Evolutionary conservation across 169 alveolate genomes (phyloP).

Genomic region (Plasmodium blacklocki): DNA sequence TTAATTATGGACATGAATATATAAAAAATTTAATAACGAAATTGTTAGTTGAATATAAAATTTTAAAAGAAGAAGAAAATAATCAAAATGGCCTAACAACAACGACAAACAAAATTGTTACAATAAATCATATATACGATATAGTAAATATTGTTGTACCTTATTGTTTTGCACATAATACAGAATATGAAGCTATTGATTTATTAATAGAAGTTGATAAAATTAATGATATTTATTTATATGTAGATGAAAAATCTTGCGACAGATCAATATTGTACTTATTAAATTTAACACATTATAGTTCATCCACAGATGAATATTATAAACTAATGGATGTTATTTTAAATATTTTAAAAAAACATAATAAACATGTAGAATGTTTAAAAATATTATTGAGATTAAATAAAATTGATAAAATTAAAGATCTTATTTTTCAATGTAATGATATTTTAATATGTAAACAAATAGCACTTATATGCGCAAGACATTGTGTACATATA

Average conservation of each 20-base stretch:
- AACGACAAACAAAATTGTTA: neutral
- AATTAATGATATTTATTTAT: slow-evolving; percentile 80
- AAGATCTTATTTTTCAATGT: slow-evolving; percentile 57
- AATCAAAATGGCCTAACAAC: slow-evolving; percentile 7
- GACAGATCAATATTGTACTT: slow-evolving; percentile 29
- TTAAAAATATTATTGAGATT: slow-evolving; percentile 49
- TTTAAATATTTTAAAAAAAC: slow-evolving; percentile 49
- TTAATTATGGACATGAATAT: slow-evolving; percentile 73
- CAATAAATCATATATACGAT: slow-evolving; percentile 52
- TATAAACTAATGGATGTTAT: slow-evolving; percentile 68
- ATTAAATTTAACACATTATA: slow-evolving; percentile 17
- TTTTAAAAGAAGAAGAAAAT: slow-evolving; percentile 50
- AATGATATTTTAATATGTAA: slow-evolving; percentile 37
- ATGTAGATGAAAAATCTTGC: slow-evolving; percentile 80
- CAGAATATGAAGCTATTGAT: slow-evolving; percentile 90
- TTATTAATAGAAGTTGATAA: slow-evolving; percentile 88
- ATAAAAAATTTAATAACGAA: slow-evolving; percentile 57
- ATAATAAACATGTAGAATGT: slow-evolving; percentile 55
- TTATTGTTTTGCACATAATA: slow-evolving; percentile 88
- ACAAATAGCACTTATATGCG: slow-evolving; percentile 68
- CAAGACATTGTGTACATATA: slow-evolving; percentile 71
- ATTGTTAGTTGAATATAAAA: slow-evolving; percentile 47
- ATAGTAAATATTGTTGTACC: slow-evolving; percentile 88
- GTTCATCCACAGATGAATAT: slow-evolving; percentile 66
- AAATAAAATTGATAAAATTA: slow-evolving; percentile 54